Evolutionary conservation across 2,329 filamentous ascomycete genomes (phyloP).

Genomic region (Sarocladiaceae sp.): DNA sequence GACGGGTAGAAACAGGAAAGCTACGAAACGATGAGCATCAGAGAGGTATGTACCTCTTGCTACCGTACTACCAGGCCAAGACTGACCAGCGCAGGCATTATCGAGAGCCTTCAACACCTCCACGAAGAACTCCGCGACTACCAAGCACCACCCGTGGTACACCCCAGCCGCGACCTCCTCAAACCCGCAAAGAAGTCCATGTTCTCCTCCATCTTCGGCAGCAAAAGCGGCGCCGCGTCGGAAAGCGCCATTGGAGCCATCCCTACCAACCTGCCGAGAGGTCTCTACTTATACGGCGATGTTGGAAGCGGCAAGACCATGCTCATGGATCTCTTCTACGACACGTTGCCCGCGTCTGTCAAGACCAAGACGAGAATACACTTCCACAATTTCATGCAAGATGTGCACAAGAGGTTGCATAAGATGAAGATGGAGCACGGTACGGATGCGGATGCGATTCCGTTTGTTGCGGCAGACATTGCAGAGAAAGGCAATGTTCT

Average conservation of each 20-base stretch:
- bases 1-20: constrained; percentile 64
- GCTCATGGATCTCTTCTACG: constrained; percentile 98
- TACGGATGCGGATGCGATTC: constrained; percentile 82
- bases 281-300: constrained; percentile 92
- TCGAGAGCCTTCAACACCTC: constrained; percentile 81
- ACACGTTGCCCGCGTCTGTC: constrained; percentile 77
- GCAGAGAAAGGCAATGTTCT: constrained; percentile 78
- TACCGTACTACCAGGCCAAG: not conserved
- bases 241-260: constrained; percentile 44
- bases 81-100: constrained; percentile 58
- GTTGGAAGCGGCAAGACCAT: constrained; percentile 98
- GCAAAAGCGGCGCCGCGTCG: constrained; percentile 31
- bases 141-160: constrained; percentile 63
- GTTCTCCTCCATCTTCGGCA: constrained; percentile 54
- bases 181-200: constrained; percentile 48
- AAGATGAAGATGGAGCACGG: constrained; percentile 84
- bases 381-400: constrained; percentile 99
- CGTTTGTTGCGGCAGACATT: constrained; percentile 91
- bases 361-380: constrained; percentile 85
- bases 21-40: constrained; percentile 88
- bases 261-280: constrained; percentile 71
- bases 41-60: constrained; percentile 49
- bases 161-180: constrained; percentile 68
- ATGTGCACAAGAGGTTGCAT: constrained; percentile 87
- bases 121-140: constrained; percentile 77